phyloP scores from a whole-genome alignment of 768 basidiomycete species.

The Termitomyces sp. region DNA sequence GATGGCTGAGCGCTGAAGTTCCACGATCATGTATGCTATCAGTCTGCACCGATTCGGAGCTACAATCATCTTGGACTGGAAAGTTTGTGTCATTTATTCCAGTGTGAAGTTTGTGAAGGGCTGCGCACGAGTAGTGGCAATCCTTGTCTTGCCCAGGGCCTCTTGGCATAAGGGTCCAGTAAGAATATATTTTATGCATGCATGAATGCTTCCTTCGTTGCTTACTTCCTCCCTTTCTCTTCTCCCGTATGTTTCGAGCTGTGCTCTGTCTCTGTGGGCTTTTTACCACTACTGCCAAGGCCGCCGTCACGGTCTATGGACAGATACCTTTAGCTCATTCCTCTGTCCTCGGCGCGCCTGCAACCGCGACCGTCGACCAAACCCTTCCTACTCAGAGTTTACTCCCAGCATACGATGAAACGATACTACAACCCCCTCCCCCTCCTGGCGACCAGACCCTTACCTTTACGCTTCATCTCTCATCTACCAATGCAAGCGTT shows the following conservation, averaged over 20 bases:
- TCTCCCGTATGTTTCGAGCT: conserved; percentile 7
- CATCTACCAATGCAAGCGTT: conserved; percentile 27
- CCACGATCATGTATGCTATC: no score
- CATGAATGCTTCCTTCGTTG: neutral
- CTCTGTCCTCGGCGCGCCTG: neutral
- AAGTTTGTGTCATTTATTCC: neutral
- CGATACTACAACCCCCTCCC: conserved; percentile 44
- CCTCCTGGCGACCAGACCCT: conserved; percentile 41
- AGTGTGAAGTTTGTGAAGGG: neutral
- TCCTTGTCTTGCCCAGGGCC: neutral
- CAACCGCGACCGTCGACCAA: conserved; percentile 14
- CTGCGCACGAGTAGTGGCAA: neutral
- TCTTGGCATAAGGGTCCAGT: neutral
- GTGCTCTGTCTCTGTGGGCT: conserved; percentile 10
- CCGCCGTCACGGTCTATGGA: conserved; percentile 28
- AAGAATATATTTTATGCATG: neutral
- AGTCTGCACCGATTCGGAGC: neutral
- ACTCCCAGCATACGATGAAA: conserved; percentile 50
- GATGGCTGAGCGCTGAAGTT: no score
- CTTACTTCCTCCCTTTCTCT: neutral
- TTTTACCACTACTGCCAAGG: conserved; percentile 8
- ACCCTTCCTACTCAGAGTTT: conserved; percentile 29
- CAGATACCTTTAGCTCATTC: conserved; percentile 26
- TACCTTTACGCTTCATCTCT: conserved; percentile 42
- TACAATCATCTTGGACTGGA: neutral